Percentiles rank a stretch among this genome's conserved stretches.
These are phyloP conservation scores for Starmerella sirachaensis DNA, from an alignment of 805 yeast genomes.

Conservation along the genomic window DNA sequence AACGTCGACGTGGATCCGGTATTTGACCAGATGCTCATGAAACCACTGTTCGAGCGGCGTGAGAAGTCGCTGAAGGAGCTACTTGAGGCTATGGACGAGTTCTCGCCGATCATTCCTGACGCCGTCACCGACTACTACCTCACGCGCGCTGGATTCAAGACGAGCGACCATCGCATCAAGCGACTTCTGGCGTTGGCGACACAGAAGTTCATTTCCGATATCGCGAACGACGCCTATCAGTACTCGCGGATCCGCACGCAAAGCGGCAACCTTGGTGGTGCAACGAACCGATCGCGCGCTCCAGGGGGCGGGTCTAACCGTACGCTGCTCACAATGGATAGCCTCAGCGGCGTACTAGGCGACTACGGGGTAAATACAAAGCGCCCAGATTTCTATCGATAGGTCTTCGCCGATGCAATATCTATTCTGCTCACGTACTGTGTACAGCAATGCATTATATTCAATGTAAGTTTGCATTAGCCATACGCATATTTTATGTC, in stretches of 20 bases:
- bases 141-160: slow-evolving; percentile 71
- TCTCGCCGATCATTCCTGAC: slow-evolving; percentile 92
- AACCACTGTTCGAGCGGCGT: slow-evolving; percentile 24
- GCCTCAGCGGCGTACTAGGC: slow-evolving; percentile 77
- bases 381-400: slow-evolving; percentile 90
- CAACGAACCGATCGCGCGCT: slow-evolving; percentile 26
- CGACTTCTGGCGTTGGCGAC: slow-evolving; percentile 87
- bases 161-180: slow-evolving; percentile 66
- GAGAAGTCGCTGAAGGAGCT: slow-evolving; percentile 51
- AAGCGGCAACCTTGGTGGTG: slow-evolving; percentile 39
- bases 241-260: slow-evolving; percentile 83
- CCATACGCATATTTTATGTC: no score
- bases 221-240: slow-evolving; percentile 94
- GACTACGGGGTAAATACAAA: slow-evolving; percentile 86
- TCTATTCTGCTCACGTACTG: no score
- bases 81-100: slow-evolving; percentile 79
- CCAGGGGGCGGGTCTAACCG: slow-evolving; percentile 26
- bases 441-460: no score
- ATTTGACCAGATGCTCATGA: slow-evolving; percentile 18
- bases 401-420: no score
- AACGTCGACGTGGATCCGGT: slow-evolving; percentile 15
- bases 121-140: slow-evolving; percentile 89
- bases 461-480: no score
- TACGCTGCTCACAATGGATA: slow-evolving; percentile 87
- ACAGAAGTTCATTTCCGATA: slow-evolving; percentile 85